A percentile compares a stretch with the other conserved stretches of the same genome.
phyloP scores from a whole-genome alignment of 2,329 filamentous ascomycete genomes.

The Paraconiothyrium sp. region DNA sequence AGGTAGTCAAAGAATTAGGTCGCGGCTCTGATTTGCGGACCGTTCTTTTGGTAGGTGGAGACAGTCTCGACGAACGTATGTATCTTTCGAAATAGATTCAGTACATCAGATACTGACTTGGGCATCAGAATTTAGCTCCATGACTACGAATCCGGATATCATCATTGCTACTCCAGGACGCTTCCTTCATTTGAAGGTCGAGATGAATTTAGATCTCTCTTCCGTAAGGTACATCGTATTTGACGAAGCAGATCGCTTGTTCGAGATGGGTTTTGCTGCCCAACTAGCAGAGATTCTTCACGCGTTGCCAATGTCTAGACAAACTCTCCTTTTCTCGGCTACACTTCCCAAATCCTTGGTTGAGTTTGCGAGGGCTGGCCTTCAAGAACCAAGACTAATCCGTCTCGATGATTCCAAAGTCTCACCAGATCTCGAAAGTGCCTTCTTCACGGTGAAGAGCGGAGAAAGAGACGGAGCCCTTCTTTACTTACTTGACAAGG shows the following conservation, averaged over 20 bases:
- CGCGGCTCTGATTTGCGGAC: slow-evolving; percentile 89
- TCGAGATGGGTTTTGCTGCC: slow-evolving; percentile 97
- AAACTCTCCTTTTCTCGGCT: slow-evolving; percentile 94
- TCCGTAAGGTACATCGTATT: slow-evolving; percentile 96
- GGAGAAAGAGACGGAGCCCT: slow-evolving; percentile 94
- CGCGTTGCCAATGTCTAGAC: slow-evolving; percentile 81
- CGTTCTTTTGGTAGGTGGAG: slow-evolving; percentile 92
- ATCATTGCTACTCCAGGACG: slow-evolving; percentile 96
- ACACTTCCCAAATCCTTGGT: slow-evolving; percentile 93
- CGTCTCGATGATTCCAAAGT: slow-evolving; percentile 96
- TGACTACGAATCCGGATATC: slow-evolving; percentile 95
- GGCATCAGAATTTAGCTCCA: slow-evolving; percentile 76
- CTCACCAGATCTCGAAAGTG: slow-evolving; percentile 93
- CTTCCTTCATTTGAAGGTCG: slow-evolving; percentile 95
- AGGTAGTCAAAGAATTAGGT: slow-evolving; percentile 94
- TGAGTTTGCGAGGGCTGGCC: slow-evolving; percentile 91
- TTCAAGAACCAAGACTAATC: slow-evolving; percentile 91
- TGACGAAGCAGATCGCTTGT: slow-evolving; percentile 94
- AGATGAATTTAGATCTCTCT: slow-evolving; percentile 92
- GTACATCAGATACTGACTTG: slow-evolving; percentile 11
- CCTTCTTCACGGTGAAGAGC: slow-evolving; percentile 92
- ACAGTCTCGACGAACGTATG: slow-evolving; percentile 84
- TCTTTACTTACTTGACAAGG: slow-evolving; percentile 85
- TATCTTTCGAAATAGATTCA: background rate
- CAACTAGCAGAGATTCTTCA: slow-evolving; percentile 94